These are phyloP conservation scores for Penicillium italicum DNA, from an alignment of 2,329 filamentous ascomycete genomes.

Conservation along the genomic window DNA sequence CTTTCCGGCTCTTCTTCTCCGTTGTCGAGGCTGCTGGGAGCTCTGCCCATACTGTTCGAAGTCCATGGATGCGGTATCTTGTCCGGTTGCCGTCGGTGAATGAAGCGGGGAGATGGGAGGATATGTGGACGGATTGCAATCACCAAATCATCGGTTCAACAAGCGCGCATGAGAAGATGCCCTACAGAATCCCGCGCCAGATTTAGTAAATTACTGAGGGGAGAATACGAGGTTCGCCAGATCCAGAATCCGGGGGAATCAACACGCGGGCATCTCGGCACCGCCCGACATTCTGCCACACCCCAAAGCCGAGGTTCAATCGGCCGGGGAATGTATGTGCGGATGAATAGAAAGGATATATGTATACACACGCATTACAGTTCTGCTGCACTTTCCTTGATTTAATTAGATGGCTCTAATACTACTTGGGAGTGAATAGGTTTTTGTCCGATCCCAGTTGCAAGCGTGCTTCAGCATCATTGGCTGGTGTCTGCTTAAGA, in stretches of 20 bases:
- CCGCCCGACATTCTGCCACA: slow-evolving; percentile 33
- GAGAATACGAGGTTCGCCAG: slow-evolving; percentile 13
- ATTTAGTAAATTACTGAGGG: slow-evolving; percentile 5
- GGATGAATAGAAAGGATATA: background rate
- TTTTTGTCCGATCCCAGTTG: background rate
- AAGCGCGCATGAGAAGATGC: slow-evolving; percentile 4
- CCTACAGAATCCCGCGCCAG: slow-evolving; percentile 1
- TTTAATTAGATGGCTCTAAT: background rate
- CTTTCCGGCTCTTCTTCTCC: slow-evolving; percentile 46
- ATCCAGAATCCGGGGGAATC: slow-evolving; percentile 33
- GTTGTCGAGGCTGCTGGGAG: slow-evolving; percentile 49
- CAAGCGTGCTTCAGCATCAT: background rate
- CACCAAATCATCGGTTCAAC: slow-evolving; percentile 5
- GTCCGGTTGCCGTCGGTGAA: slow-evolving; percentile 24
- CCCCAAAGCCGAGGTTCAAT: slow-evolving; percentile 38
- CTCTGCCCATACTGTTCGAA: slow-evolving; percentile 39
- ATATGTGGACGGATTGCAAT: slow-evolving; percentile 17
- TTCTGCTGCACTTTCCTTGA: background rate
- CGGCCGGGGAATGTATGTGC: background rate
- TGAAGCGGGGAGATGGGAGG: background rate
- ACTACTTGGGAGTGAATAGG: background rate
- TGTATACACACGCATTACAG: background rate
- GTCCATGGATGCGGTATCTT: slow-evolving; percentile 38
- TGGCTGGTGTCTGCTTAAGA: slow-evolving; percentile 7
- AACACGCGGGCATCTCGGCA: slow-evolving; percentile 27